Base-by-base conservation (phyloP, 2,329 filamentous ascomycete species). In the Botryotinia narcissicola region DNA sequence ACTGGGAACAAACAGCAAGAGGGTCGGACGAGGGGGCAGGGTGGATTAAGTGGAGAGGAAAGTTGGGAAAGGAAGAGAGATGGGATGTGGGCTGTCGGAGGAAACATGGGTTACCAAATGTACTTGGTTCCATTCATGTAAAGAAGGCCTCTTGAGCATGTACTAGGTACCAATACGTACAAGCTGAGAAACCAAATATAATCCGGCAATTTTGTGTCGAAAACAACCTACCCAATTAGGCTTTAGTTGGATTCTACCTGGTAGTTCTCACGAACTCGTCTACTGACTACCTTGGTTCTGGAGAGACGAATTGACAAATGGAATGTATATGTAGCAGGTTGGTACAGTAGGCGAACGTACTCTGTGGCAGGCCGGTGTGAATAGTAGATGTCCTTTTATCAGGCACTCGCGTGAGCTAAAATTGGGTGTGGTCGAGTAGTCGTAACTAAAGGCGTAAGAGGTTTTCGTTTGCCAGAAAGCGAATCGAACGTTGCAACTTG, bases 31-130 rank as follows among this genome's bases (percentile, higher is more conserved):
- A 57, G 35, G 51, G 64, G 64, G 35, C 37, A 40, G 51, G 25
- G 32, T 54, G 32, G 46, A 42, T 46, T n/a, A 51, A 67, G 64
- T 67, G 64, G 46, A 67, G 44, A 51, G 64, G 46, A 10, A 44
- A 25, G 60, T 62, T 64, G 40, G 46, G 40, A 42, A 14, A 35
- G 46, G 9, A 48, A 18, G 22, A 51, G 14, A 54, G 22, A 67
- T 37, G 44, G 63, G 64, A 29, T 67, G 46, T 67, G 64, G 61
- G 46, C 46, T 54, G 64, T 67, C 46, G 35, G 64, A 67, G 46
- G 46, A 51, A 25, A 37, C 25, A 37, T n/a, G 64, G 64, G 64
- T 51, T 68, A 14, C 44, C 29, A 68, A 10, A 25, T 68, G n/a
- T 32, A 29, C n/a, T 42, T 57, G 48, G 37, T n/a, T 42, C 37